Evolutionary conservation across 2,329 filamentous ascomycete genomes (phyloP), one percentile per base, ranked within the genome.

Genomic region (Stemphylium lycopersici): DNA sequence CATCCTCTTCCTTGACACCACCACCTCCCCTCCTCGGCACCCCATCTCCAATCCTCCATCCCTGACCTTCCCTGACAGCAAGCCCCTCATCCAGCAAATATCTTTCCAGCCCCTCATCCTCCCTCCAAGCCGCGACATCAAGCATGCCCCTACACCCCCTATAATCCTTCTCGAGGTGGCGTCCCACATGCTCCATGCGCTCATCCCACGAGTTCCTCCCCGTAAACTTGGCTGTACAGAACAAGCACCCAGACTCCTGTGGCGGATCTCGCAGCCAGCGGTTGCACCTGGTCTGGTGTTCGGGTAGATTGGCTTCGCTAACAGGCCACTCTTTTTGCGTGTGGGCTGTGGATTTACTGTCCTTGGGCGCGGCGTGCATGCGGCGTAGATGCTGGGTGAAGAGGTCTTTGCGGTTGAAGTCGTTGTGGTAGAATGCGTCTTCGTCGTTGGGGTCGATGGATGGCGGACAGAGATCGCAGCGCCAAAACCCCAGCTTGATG

Each of bases 391-490:
- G 93, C 68, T 96, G 91, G 0, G 89, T 91, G 77, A 93, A 96
- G 8, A 97, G 84, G 68, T 97, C 93, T 72, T 96, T 96, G 67
- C 93, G 89, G 76, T 96, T 96, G 80, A 96, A 96, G 73, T 86
- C 87, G 65, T 88, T 87, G 34, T 72, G 63, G 48, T 71, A 69
- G 55, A 59, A 38, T 40, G 56, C 62, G 13, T 62, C 36, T 15
- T 66, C 56, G 48, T 75, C 68, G 36, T 65, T 59, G 11, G 71
- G 62, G 33, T 74, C 72, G 15, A 70, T 63, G n/a, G 61, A 70
- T n/a, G 54, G 72, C 6, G 74, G 68, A 56, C 85, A 88, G 29
- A 89, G 79, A 61, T 87, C 83, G 77, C 93, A 98, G 52, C 88
- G 81, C 85, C 88, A 97, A 76, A 87, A 90, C 39, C 83, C 79